These are phyloP conservation scores for Fusarium torreyae DNA, from an alignment of 2,329 filamentous ascomycete species.

Conservation along the genomic window DNA sequence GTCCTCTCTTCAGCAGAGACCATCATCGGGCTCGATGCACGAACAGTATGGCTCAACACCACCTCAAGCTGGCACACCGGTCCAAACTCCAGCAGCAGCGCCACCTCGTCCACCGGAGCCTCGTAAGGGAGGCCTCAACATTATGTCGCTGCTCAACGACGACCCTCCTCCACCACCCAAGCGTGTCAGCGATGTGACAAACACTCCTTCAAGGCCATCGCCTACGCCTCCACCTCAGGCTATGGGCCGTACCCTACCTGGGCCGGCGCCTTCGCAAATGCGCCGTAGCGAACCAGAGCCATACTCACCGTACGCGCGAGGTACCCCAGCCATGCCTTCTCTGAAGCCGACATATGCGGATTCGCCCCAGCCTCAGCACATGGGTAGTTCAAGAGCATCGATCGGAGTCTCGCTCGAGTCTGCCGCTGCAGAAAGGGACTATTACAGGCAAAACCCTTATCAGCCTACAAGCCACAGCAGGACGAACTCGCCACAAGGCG, in stretches of 20 bases:
- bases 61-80: constrained; percentile 51
- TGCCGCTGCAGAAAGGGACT: constrained; percentile 61
- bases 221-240: constrained; percentile 66
- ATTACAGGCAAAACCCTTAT: constrained; percentile 61
- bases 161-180: constrained; percentile 68
- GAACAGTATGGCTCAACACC: constrained; percentile 52
- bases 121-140: constrained; percentile 73
- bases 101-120: constrained; percentile 62
- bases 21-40: constrained; percentile 50
- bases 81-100: constrained; percentile 55
- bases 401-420: constrained; percentile 58
- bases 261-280: constrained; percentile 58
- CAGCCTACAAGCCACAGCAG: constrained; percentile 55
- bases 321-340: constrained; percentile 66
- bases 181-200: constrained; percentile 65
- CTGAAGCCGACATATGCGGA: constrained; percentile 68
- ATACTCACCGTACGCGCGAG: constrained; percentile 62
- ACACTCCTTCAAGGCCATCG: constrained; percentile 59
- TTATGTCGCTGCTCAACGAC: constrained; percentile 75
- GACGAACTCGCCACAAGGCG: constrained; percentile 64
- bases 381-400: constrained; percentile 61
- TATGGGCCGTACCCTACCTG: constrained; percentile 60
- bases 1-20: constrained; percentile 57
- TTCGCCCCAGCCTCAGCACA: constrained; percentile 66
- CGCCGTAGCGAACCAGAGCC: constrained; percentile 65